Conservation (phyloP, 805 yeast genomes). For the Candida incommunis region DNA sequence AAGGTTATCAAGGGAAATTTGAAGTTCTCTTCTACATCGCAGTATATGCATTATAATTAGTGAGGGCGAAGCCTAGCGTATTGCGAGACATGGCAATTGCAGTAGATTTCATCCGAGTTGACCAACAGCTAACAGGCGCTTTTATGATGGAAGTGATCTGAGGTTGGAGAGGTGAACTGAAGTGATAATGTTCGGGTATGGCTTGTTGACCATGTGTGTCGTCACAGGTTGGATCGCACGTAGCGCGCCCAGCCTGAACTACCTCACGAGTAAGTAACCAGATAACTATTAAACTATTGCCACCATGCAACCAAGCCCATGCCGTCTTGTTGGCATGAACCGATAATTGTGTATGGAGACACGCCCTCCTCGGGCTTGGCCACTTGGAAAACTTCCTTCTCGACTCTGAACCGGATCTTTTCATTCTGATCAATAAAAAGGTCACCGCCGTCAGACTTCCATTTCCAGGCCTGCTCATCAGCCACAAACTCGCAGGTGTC, state of each 20-base stretch:
- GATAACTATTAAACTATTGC: too few relatives aligned
- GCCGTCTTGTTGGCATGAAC: slow-evolving; percentile 90
- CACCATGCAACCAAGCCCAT: slow-evolving; percentile 97
- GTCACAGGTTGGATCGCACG: too few relatives aligned
- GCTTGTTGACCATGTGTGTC: too few relatives aligned
- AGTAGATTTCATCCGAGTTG: too few relatives aligned
- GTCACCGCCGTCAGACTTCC: slow-evolving; percentile 64
- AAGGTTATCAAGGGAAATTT: slow-evolving; percentile 97
- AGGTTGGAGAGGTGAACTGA: background rate
- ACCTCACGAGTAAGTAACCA: too few relatives aligned
- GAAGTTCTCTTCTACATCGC: slow-evolving; percentile 93
- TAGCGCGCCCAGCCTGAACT: too few relatives aligned
- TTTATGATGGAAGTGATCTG: too few relatives aligned
- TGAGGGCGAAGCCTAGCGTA: too few relatives aligned
- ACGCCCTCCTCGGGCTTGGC: slow-evolving; percentile 14
- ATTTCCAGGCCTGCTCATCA: slow-evolving; percentile 89
- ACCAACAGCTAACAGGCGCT: too few relatives aligned
- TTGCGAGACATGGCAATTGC: too few relatives aligned
- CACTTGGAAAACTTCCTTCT: slow-evolving; percentile 57
- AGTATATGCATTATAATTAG: slow-evolving; percentile 95
- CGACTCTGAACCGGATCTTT: slow-evolving; percentile 80
- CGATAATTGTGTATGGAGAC: slow-evolving; percentile 77
- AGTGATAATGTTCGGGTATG: too few relatives aligned
- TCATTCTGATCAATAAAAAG: slow-evolving; percentile 83
- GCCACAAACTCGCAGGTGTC: slow-evolving; percentile 54